A percentile compares a stretch with the other conserved stretches of the same genome.
These are phyloP conservation scores for Lactarius hatsudake DNA, from an alignment of 768 basidiomycete genomes.

Conservation along the genomic window DNA sequence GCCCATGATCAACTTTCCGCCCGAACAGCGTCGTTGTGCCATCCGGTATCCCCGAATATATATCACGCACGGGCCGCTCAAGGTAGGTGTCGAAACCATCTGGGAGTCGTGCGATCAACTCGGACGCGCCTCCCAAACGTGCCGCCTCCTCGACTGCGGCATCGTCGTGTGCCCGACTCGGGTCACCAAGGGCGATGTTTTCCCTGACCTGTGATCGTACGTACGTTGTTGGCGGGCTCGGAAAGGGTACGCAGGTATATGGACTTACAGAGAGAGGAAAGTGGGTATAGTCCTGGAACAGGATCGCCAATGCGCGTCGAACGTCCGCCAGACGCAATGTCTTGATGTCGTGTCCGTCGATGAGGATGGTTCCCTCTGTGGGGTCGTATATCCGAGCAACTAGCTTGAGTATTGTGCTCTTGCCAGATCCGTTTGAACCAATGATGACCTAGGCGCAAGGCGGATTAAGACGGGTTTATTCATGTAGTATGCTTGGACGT, in stretches of 20 bases:
- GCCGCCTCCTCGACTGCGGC: conserved; percentile 66
- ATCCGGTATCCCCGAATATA: conserved; percentile 63
- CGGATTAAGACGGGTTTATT: neutral
- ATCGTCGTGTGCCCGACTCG: conserved; percentile 49
- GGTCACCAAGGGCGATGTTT: conserved; percentile 75
- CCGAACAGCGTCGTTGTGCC: conserved; percentile 66
- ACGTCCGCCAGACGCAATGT: conserved; percentile 61
- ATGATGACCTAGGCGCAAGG: conserved; percentile 58
- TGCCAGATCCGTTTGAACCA: conserved; percentile 74
- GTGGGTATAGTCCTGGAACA: conserved; percentile 80
- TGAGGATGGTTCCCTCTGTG: conserved; percentile 62
- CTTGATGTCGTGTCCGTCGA: conserved; percentile 62
- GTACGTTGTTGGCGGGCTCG: neutral
- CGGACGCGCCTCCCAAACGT: conserved; percentile 63
- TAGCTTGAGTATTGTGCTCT: conserved; percentile 78
- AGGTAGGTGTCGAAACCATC: conserved; percentile 72
- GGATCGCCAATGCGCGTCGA: conserved; percentile 62
- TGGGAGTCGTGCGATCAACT: conserved; percentile 60
- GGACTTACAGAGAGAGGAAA: conserved; percentile 69
- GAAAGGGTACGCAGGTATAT: neutral
- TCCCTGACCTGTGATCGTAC: conserved; percentile 55
- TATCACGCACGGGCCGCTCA: conserved; percentile 63
- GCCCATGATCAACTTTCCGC: conserved; percentile 39
- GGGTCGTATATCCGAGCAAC: conserved; percentile 70
- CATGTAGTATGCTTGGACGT: conserved; percentile 30